A percentile compares a stretch with the other conserved stretches of the same genome.
Conservation (phyloP, 140 eudicot species). For the Anethum foeniculum region DNA sequence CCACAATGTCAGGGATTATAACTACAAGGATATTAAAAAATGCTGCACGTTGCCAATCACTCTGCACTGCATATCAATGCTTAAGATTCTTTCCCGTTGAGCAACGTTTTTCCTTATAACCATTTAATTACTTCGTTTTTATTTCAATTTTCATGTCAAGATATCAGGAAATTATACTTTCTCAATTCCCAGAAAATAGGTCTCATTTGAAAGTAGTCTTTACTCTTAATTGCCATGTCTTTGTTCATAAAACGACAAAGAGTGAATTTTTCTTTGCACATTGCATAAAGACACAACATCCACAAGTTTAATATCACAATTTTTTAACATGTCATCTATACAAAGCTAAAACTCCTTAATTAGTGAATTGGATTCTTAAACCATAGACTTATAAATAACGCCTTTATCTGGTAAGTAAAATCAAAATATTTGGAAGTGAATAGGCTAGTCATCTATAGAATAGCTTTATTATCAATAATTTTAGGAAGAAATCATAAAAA, state of each 20-base stretch:
- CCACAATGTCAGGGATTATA: constrained; percentile 12
- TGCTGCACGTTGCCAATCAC: background rate
- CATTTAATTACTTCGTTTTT: no score
- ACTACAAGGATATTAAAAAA: background rate
- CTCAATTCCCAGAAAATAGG: background rate
- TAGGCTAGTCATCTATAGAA: background rate
- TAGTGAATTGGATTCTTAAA: background rate
- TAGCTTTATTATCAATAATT: no score
- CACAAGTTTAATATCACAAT: background rate
- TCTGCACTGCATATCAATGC: background rate
- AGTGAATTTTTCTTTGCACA: background rate
- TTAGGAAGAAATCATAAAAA: no score
- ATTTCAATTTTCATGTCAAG: background rate
- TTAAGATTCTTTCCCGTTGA: background rate
- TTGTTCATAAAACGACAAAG: background rate
- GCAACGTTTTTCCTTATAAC: background rate
- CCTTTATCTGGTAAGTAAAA: background rate
- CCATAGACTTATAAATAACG: background rate
- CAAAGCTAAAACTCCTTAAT: no score
- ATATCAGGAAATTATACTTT: background rate
- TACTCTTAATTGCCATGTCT: background rate
- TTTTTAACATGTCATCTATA: background rate
- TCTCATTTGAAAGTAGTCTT: background rate
- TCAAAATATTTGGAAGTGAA: no score
- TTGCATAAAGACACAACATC: background rate